A percentile compares a stretch with the other conserved stretches of the same genome.
phyloP scores from a whole-genome alignment of 1,284 basidiomycete species.

The Puccinia coronata region DNA sequence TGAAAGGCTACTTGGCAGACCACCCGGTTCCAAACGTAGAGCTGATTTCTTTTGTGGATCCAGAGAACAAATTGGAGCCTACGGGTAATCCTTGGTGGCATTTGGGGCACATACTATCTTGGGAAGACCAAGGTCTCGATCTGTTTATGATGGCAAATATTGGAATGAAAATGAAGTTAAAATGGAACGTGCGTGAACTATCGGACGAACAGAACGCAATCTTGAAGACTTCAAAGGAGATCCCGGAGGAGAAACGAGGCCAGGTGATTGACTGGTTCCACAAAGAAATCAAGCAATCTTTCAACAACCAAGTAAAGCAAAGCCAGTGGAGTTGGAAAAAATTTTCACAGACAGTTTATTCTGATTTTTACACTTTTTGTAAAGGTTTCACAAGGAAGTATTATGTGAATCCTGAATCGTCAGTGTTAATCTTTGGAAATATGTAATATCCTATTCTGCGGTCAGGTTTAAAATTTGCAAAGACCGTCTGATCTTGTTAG shows the following conservation, averaged over 20 bases:
- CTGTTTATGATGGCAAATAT: background rate
- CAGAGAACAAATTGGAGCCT: background rate
- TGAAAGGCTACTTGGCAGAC: background rate
- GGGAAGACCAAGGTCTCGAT: background rate
- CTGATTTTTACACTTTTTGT: background rate
- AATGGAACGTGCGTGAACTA: background rate
- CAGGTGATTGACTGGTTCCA: background rate
- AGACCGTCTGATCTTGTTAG: too few species aligned
- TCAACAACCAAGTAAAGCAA: background rate
- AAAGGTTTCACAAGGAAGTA: too few species aligned
- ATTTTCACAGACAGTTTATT: background rate
- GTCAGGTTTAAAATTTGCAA: too few species aligned
- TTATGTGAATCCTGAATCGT: too few species aligned
- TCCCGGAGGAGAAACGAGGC: background rate
- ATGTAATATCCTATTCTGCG: too few species aligned
- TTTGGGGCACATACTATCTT: background rate
- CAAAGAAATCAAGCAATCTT: background rate
- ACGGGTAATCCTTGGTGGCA: conserved; percentile 1
- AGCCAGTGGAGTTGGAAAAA: background rate
- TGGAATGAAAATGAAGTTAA: background rate
- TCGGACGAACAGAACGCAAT: background rate
- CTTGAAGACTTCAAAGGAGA: background rate
- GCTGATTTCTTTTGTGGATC: background rate
- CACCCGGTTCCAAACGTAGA: background rate
- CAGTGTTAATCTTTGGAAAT: too few species aligned